These are phyloP conservation scores for Avena insularis DNA, from an alignment of 176 grass and related monocot species.

Conservation along the genomic window DNA sequence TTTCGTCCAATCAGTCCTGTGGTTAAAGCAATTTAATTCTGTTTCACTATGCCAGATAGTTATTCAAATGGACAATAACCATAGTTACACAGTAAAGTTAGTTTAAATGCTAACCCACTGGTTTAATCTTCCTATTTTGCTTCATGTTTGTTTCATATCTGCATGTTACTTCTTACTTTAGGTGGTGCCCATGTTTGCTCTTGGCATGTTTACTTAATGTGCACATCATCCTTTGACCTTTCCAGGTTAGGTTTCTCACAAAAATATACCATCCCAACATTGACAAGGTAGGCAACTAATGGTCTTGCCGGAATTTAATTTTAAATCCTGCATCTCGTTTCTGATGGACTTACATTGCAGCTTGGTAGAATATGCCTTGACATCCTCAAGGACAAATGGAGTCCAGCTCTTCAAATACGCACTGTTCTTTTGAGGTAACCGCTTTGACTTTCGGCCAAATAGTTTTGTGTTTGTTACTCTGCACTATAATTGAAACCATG, in stretches of 20 bases:
- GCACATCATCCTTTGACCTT: background rate
- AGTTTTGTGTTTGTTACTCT: background rate
- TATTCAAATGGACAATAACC: background rate
- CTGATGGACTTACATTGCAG: conserved; percentile 42
- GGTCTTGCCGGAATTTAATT: background rate
- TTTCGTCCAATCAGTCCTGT: background rate
- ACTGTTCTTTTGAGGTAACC: conserved; percentile 83
- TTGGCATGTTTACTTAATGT: conserved; percentile 25
- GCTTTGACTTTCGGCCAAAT: background rate
- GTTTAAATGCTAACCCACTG: background rate
- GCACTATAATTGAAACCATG: background rate
- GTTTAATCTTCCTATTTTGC: background rate
- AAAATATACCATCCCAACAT: conserved; percentile 98
- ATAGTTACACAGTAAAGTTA: background rate
- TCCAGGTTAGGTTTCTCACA: conserved; percentile 90
- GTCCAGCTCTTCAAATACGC: conserved; percentile 86
- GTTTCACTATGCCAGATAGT: background rate
- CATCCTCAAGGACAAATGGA: conserved; percentile 94
- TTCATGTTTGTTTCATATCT: background rate
- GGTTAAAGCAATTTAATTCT: background rate
- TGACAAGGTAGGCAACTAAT: conserved; percentile 69
- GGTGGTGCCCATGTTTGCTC: background rate
- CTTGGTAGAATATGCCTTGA: conserved; percentile 93
- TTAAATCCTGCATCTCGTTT: background rate
- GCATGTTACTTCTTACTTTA: background rate